These are phyloP conservation scores for Boletus tomentosulus DNA, from an alignment of 768 basidiomycete species.

Conservation along the genomic window DNA sequence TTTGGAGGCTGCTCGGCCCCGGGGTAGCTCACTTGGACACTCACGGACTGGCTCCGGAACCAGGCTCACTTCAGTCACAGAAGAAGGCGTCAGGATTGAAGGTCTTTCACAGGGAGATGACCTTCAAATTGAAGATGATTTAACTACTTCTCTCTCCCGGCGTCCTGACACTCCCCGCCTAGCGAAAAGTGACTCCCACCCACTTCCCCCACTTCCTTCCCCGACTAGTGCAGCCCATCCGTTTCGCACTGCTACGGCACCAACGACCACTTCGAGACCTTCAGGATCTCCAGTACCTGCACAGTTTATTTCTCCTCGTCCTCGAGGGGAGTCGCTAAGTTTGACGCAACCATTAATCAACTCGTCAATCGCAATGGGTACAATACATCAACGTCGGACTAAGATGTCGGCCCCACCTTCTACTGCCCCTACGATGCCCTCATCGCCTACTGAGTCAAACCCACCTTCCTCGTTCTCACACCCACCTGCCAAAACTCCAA, in stretches of 20 bases:
- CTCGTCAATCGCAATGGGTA: constrained; percentile 54
- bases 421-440: constrained; percentile 18
- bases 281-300: constrained; percentile 48
- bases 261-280: constrained; percentile 28
- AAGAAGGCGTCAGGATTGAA: constrained; percentile 47
- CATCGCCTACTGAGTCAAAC: constrained; percentile 38
- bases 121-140: constrained; percentile 29
- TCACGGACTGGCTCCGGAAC: constrained; percentile 52
- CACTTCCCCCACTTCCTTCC: constrained; percentile 63
- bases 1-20: constrained; percentile 39
- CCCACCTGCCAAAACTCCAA: constrained; percentile 26
- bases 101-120: constrained; percentile 28
- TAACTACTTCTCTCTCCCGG: constrained; percentile 27
- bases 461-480: constrained; percentile 34
- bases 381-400: constrained; percentile 63
- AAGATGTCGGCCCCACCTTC: constrained; percentile 62
- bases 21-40: constrained; percentile 51
- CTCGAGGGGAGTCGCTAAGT: constrained; percentile 53
- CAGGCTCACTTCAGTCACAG: constrained; percentile 56
- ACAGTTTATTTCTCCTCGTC: constrained; percentile 42
- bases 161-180: constrained; percentile 42
- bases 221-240: constrained; percentile 34
- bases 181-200: constrained; percentile 52
- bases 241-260: constrained; percentile 23
- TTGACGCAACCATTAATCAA: constrained; percentile 47